These are phyloP conservation scores for Pseudonitzschia multistriata DNA, from an alignment of 108 stramenopile species.

Conservation along the genomic window DNA sequence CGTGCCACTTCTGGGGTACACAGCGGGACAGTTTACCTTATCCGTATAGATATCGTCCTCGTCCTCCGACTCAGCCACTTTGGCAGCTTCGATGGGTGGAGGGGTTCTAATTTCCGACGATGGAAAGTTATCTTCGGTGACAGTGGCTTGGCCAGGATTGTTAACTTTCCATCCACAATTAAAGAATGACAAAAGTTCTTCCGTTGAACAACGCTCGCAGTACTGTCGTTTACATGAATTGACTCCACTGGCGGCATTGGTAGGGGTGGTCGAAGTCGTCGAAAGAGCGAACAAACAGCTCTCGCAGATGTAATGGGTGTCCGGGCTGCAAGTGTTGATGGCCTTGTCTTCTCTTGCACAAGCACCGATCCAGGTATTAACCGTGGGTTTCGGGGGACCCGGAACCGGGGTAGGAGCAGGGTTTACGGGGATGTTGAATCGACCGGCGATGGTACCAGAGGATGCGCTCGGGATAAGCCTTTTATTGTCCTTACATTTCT, in stretches of 20 bases:
- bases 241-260: background rate
- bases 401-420: background rate
- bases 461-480: background rate
- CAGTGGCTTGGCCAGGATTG: background rate
- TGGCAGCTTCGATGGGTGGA: background rate
- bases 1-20: background rate
- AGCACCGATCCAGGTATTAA: background rate
- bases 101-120: background rate
- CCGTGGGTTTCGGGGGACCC: background rate
- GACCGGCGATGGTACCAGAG: background rate
- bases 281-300: background rate
- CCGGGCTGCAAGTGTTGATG: background rate
- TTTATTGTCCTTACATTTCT: background rate
- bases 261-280: background rate
- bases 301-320: background rate
- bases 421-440: background rate
- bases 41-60: background rate
- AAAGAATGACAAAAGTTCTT: background rate
- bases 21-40: background rate
- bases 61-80: background rate
- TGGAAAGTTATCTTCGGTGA: background rate
- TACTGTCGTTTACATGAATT: background rate
- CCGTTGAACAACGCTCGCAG: background rate
- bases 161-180: conserved; percentile 4
- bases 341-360: background rate